Conservation (phyloP, 306 rosid genomes). For the Begonia loranthoides region DNA sequence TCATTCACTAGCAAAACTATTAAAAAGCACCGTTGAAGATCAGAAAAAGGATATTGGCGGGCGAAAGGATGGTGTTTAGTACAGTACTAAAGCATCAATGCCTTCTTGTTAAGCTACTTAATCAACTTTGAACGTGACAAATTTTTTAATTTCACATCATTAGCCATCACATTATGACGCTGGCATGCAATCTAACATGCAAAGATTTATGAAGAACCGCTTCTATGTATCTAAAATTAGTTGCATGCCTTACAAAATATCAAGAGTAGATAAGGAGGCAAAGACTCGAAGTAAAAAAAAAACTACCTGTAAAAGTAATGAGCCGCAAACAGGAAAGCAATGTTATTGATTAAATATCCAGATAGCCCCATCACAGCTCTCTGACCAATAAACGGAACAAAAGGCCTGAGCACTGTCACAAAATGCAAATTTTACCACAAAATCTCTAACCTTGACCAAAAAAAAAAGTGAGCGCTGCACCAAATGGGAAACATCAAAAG, state of each 20-base stretch:
- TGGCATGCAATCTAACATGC: too few relatives aligned
- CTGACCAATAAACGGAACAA: conserved; percentile 31
- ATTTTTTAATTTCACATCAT: too few relatives aligned
- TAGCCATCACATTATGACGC: too few relatives aligned
- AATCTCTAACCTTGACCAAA: neutral
- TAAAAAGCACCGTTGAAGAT: too few relatives aligned
- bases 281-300: conserved; percentile 8
- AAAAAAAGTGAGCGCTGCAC: neutral
- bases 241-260: neutral
- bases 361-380: conserved; percentile 57
- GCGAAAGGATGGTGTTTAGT: too few relatives aligned
- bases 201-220: too few relatives aligned
- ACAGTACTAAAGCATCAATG: too few relatives aligned
- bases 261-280: neutral
- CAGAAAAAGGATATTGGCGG: too few relatives aligned
- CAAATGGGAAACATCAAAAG: neutral
- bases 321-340: conserved; percentile 56
- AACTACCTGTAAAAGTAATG: conserved; percentile 49
- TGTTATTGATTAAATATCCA: conserved; percentile 50
- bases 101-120: too few relatives aligned
- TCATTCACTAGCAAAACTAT: too few relatives aligned
- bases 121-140: too few relatives aligned
- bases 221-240: neutral
- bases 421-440: neutral
- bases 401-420: conserved; percentile 31